These are phyloP conservation scores for Juncus inflexus DNA, from an alignment of 176 grass and related monocot species.

Conservation along the genomic window DNA sequence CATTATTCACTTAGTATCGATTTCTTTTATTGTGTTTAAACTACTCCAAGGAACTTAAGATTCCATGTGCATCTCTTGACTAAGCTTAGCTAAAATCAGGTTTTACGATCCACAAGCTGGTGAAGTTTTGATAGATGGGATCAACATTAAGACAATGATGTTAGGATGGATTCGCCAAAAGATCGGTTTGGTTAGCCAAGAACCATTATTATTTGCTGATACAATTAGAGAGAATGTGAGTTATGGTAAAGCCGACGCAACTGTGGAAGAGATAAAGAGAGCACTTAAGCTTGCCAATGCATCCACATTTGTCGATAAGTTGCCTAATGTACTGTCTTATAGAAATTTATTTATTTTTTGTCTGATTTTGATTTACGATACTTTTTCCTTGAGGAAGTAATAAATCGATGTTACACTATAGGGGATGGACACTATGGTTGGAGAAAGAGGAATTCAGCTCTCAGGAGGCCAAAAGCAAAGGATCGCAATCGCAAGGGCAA, in stretches of 20 bases:
- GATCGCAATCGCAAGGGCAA: conserved; percentile 90
- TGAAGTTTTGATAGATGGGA: conserved; percentile 67
- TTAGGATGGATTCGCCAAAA: conserved; percentile 65
- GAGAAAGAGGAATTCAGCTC: conserved; percentile 74
- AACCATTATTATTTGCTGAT: conserved; percentile 65
- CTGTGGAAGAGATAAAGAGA: conserved; percentile 48
- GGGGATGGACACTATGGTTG: conserved; percentile 79
- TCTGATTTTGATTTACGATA: not conserved
- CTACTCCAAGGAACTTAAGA: too few relatives aligned
- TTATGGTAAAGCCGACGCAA: conserved; percentile 63
- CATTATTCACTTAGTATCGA: too few relatives aligned
- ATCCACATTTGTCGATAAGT: conserved; percentile 66
- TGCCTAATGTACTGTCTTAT: conserved; percentile 64
- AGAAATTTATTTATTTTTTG: conserved; percentile 7
- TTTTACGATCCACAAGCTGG: conserved; percentile 91
- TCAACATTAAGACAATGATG: conserved; percentile 58
- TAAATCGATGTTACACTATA: conserved; percentile 27
- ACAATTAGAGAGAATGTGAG: conserved; percentile 75
- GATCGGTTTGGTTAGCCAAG: conserved; percentile 81
- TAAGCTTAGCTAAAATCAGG: conserved; percentile 7
- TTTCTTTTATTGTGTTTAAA: too few relatives aligned
- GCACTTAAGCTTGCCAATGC: conserved; percentile 74
- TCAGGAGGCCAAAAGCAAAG: conserved; percentile 92
- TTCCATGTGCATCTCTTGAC: too few relatives aligned
- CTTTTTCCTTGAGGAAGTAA: not conserved